phyloP scores from a whole-genome alignment of 345 rosid species.

The Hibiscus mutabilis region DNA sequence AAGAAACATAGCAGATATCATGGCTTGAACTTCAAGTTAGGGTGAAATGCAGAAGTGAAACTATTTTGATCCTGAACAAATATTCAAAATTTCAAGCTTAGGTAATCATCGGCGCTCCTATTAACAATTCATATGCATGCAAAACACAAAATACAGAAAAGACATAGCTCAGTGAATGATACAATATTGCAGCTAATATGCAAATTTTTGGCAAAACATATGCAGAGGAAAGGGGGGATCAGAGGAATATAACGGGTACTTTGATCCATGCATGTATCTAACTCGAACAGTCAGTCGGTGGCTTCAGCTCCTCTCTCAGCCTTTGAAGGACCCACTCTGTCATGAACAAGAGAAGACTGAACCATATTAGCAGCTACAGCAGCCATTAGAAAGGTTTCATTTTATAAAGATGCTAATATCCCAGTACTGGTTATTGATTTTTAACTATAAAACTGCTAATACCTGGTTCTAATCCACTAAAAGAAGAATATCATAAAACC shows the following conservation, averaged over 20 bases:
- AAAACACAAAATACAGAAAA: neutral
- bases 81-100: neutral
- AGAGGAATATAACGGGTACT: constrained; percentile 14
- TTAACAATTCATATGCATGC: neutral
- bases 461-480: no score
- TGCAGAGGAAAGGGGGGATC: neutral
- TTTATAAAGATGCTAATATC: neutral
- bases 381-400: neutral
- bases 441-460: neutral
- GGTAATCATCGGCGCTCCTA: neutral
- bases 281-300: neutral
- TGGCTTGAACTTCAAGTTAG: no score
- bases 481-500: neutral
- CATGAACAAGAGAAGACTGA: neutral
- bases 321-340: constrained; percentile 14
- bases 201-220: neutral
- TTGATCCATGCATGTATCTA: constrained; percentile 20
- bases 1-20: neutral
- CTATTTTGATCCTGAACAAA: neutral
- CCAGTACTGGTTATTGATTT: neutral
- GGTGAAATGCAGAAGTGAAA: neutral
- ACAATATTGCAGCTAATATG: neutral
- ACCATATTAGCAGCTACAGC: neutral
- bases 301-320: constrained; percentile 16
- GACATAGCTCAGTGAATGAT: neutral